phyloP scores from a whole-genome alignment of 148 eudicot genomes.

The Silene conica region DNA sequence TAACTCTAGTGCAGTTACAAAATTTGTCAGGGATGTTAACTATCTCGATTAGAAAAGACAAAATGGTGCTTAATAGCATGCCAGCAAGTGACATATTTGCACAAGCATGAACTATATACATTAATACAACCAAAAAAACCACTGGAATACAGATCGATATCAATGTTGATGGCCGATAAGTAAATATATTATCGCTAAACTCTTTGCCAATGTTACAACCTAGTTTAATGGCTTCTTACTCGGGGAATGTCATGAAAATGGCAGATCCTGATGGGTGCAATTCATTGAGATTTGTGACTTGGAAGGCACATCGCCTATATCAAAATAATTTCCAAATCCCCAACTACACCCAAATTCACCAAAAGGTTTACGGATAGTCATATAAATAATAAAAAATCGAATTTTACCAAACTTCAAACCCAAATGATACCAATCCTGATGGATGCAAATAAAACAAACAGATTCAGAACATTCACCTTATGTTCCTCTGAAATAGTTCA shows the following conservation, averaged over 20 bases:
- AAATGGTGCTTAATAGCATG: not conserved
- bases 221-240: not conserved
- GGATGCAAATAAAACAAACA: not conserved
- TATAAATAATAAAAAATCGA: too few relatives aligned
- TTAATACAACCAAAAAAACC: not conserved
- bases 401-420: not conserved
- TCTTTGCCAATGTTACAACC: not conserved
- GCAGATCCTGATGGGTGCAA: not conserved
- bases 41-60: not conserved
- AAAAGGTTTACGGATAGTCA: not conserved
- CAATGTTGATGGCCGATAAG: not conserved
- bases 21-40: not conserved
- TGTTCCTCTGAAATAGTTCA: slow-evolving; percentile 42
- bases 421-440: not conserved
- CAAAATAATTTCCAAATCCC: not conserved
- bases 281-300: not conserved
- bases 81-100: not conserved
- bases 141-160: not conserved
- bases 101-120: not conserved
- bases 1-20: not conserved
- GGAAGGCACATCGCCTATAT: not conserved
- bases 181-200: not conserved
- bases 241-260: not conserved
- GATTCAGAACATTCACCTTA: slow-evolving; percentile 40
- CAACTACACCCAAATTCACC: not conserved